phyloP scores from a whole-genome alignment of 1,284 basidiomycete species.

The Heterobasidion annosum region DNA sequence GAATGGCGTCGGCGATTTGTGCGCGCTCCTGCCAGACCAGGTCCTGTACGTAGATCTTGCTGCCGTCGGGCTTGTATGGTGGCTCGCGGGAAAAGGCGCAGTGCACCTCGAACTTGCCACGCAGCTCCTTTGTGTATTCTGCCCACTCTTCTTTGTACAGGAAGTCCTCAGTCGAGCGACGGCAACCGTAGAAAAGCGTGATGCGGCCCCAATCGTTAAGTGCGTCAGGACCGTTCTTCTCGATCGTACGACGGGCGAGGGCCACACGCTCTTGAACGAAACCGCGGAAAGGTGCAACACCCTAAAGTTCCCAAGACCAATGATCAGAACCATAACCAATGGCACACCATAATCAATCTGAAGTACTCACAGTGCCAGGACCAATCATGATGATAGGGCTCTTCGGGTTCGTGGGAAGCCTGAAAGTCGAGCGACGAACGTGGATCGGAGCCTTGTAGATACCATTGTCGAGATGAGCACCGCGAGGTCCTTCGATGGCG shows the following conservation, averaged over 20 bases:
- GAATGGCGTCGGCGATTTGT: constrained; percentile 79
- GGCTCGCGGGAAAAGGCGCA: constrained; percentile 85
- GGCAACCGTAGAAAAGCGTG: constrained; percentile 94
- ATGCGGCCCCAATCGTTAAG: constrained; percentile 94
- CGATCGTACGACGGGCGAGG: constrained; percentile 85
- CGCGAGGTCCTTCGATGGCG: constrained; percentile 83
- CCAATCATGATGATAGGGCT: constrained; percentile 99
- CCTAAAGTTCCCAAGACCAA: constrained; percentile 35
- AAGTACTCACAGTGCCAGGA: constrained; percentile 80
- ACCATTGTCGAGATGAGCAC: constrained; percentile 65
- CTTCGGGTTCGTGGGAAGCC: constrained; percentile 94
- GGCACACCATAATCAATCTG: background rate
- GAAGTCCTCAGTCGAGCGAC: constrained; percentile 83
- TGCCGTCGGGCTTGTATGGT: constrained; percentile 80
- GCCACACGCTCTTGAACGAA: constrained; percentile 98
- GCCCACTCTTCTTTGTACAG: constrained; percentile 96
- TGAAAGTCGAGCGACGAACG: constrained; percentile 92
- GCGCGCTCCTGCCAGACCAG: constrained; percentile 81
- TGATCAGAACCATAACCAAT: background rate
- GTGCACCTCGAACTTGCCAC: constrained; percentile 86
- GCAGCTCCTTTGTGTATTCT: constrained; percentile 76
- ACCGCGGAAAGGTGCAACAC: constrained; percentile 97
- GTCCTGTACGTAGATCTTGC: constrained; percentile 98
- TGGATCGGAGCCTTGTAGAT: constrained; percentile 88
- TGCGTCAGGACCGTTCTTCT: constrained; percentile 88